A percentile compares a stretch with the other conserved stretches of the same genome.
phyloP scores from a whole-genome alignment of 306 rosid genomes.

The Hippophae tibetana region DNA sequence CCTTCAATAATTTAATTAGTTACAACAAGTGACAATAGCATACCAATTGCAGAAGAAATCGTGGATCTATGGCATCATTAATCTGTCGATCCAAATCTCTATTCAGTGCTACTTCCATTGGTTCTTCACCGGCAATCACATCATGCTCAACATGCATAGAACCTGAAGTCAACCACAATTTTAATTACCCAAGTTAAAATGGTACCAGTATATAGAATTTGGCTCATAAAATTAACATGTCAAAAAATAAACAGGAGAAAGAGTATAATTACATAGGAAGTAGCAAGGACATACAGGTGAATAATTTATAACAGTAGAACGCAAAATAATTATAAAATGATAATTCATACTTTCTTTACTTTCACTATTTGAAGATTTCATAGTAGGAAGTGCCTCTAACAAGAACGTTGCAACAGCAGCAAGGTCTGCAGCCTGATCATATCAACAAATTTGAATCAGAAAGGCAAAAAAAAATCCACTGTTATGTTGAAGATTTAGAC shows the following conservation, averaged over 20 bases:
- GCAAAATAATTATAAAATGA: conserved; percentile 8
- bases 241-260: background rate
- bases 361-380: conserved; percentile 35
- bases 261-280: background rate
- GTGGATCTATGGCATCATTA: conserved; percentile 60
- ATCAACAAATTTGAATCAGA: conserved; percentile 4
- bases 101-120: conserved; percentile 44
- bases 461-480: background rate
- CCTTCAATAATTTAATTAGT: background rate
- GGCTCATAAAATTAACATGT: background rate
- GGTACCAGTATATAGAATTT: conserved; percentile 10
- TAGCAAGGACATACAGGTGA: background rate
- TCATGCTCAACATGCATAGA: conserved; percentile 62
- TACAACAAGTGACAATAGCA: conserved; percentile 16
- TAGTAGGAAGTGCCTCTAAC: conserved; percentile 71
- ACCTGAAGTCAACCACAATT: conserved; percentile 34
- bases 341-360: conserved; percentile 43
- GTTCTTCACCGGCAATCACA: conserved; percentile 44
- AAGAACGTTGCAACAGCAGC: conserved; percentile 70
- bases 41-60: conserved; percentile 88
- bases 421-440: conserved; percentile 69
- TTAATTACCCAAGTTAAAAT: background rate
- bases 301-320: background rate
- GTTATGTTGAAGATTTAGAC: background rate
- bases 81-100: conserved; percentile 68